Evolutionary conservation across 768 basidiomycete species (phyloP), one percentile per base, ranked within the genome.

Genomic region (Boletus reticulatus): DNA sequence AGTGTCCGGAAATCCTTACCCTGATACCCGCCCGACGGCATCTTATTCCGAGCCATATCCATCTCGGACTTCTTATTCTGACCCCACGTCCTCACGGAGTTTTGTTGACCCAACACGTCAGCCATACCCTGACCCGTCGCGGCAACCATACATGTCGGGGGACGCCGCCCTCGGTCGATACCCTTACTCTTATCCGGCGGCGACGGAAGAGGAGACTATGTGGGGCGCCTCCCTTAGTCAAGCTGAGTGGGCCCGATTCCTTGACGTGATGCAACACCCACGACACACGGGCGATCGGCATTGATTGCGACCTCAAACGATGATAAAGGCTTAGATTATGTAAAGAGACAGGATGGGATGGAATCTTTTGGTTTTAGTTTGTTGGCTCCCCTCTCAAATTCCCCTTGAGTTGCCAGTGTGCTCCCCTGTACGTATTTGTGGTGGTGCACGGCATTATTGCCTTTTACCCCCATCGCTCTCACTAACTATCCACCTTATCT

Each of bases 191-290:
- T 80, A 83, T 52, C 78, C 82, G 27, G 44, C 67, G 34, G 43
- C 62, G 39, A 78, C 81, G 43, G 86, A 85, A 55, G 84, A 87
- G 59, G 73, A 78, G 37, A 76, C 76, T 32, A 85, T 89, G 77
- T 92, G 89, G 88, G 88, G 88, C 42, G 80, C 88, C 16, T 80
- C 84, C 37, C 87, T 92, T 65, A 88, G 83, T 53, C 85, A 88
- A 60, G 83, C 84, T 39, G 89, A 91, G 71, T 91, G 89, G 86
- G 77, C 74, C 39, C 76, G 77, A 55, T 81, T 83, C 66, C 71
- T 90, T 71, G 84, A 88, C 56, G 85, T 80, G 43, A 78, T 89
- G 71, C 78, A 84, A 64, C 80, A 82, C 16, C 70, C 76, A 52
- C 54, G 68, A 53, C 67, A 67, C 56, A 52, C 65, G 41, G 60